A percentile compares a stretch with the other conserved stretches of the same genome.
phyloP scores from a whole-genome alignment of 441 rosid genomes.

The Syzygium malaccense region DNA sequence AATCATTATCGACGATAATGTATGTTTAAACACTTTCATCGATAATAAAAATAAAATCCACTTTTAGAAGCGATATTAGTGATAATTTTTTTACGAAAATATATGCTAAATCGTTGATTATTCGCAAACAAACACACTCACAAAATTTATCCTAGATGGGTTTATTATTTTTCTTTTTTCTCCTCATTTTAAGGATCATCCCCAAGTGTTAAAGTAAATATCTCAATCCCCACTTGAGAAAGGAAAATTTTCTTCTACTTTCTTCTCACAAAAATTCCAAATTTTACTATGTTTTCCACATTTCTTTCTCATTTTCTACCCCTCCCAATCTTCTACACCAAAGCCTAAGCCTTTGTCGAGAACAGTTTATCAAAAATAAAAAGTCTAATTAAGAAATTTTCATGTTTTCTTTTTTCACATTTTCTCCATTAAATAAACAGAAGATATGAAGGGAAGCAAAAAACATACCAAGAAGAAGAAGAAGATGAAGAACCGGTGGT shows the following conservation, averaged over 20 bases:
- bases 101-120: background rate
- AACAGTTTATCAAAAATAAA: background rate
- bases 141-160: background rate
- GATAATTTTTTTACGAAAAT: background rate
- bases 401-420: background rate
- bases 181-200: background rate
- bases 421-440: background rate
- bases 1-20: background rate
- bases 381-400: background rate
- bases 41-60: background rate
- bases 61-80: fast-evolving
- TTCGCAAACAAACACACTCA: background rate
- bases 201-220: background rate
- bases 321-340: background rate
- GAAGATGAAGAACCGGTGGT: constrained; percentile 57
- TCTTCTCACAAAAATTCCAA: background rate
- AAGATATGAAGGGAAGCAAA: background rate
- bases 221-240: background rate
- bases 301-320: background rate
- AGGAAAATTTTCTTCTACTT: background rate
- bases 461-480: background rate
- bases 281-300: background rate
- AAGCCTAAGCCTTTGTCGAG: background rate
- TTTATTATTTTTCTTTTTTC: background rate
- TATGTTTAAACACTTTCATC: background rate